Conservation (phyloP, 2,329 filamentous ascomycete genomes). For the Madurella fahalii region DNA sequence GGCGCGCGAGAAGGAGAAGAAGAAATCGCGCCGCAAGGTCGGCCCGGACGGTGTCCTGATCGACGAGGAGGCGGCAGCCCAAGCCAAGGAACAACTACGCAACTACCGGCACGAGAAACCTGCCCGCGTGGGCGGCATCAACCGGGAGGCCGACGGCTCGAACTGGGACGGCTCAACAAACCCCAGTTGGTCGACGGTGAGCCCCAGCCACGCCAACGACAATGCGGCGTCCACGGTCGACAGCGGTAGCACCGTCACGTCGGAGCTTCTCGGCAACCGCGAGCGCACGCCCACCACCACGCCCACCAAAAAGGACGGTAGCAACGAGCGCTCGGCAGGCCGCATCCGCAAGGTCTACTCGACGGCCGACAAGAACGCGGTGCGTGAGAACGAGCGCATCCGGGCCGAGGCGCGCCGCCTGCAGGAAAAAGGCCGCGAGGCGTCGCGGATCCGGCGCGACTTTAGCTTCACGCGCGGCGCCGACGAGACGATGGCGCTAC, state of each 20-base stretch:
- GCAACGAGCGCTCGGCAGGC: constrained; percentile 22
- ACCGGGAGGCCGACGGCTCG: constrained; percentile 73
- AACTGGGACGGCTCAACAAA: constrained; percentile 71
- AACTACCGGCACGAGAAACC: constrained; percentile 83
- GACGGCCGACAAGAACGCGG: constrained; percentile 50
- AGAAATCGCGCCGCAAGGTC: constrained; percentile 40
- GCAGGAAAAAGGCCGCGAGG: constrained; percentile 48
- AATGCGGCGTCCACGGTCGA: constrained; percentile 14
- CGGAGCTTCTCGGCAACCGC: constrained; percentile 57
- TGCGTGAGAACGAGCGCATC: constrained; percentile 51
- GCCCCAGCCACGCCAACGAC: constrained; percentile 18
- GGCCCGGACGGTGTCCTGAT: constrained; percentile 59
- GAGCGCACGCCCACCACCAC: constrained; percentile 54
- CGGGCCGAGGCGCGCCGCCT: constrained; percentile 53
- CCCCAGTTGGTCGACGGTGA: constrained; percentile 55
- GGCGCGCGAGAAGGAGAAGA: constrained; percentile 42
- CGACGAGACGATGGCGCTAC: constrained; percentile 26
- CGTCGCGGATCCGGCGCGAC: constrained; percentile 37
- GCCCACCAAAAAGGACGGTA: constrained; percentile 40
- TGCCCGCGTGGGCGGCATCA: constrained; percentile 84
- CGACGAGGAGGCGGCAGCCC: constrained; percentile 60
- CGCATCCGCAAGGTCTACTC: constrained; percentile 62
- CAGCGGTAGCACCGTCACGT: constrained; percentile 46
- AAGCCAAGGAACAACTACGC: constrained; percentile 65
- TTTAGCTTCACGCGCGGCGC: constrained; percentile 51